Percentiles rank a stretch among this genome's conserved stretches.
These are phyloP conservation scores for Rhizophagus clarus DNA, from an alignment of 192 early-diverging fungal species.

Conservation along the genomic window DNA sequence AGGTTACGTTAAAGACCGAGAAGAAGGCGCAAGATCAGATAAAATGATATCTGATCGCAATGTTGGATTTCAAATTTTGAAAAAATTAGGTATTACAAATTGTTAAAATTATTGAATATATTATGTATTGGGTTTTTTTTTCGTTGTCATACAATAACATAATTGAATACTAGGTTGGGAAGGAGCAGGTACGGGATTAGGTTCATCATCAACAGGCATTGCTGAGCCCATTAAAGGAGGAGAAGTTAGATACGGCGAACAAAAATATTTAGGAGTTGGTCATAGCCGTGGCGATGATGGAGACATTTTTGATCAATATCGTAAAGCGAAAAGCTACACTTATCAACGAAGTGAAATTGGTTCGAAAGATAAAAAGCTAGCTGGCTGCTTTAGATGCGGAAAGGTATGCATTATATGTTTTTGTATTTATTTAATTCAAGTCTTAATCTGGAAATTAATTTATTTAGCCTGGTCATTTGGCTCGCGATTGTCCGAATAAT, in stretches of 20 bases:
- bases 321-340: conserved; percentile 33
- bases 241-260: conserved; percentile 26
- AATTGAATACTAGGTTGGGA: conserved; percentile 22
- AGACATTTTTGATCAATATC: conserved; percentile 34
- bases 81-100: conserved; percentile 24
- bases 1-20: neutral
- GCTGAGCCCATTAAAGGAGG: conserved; percentile 28
- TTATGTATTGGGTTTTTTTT: neutral
- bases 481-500: neutral
- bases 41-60: conserved; percentile 35
- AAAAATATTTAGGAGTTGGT: conserved; percentile 32
- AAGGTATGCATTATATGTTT: conserved; percentile 15
- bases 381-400: conserved; percentile 31
- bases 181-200: conserved; percentile 28
- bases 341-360: conserved; percentile 27
- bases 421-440: neutral
- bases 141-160: too few species aligned
- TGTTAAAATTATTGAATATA: neutral
- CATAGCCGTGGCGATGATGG: conserved; percentile 21
- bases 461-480: neutral
- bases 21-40: conserved; percentile 19
- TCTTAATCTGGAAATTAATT: neutral
- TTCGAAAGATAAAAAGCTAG: conserved; percentile 32
- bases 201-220: conserved; percentile 26
- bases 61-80: conserved; percentile 33